Base-by-base conservation (phyloP, 2,329 filamentous ascomycete genomes). In the Davidsoniella neocaledoniae region DNA sequence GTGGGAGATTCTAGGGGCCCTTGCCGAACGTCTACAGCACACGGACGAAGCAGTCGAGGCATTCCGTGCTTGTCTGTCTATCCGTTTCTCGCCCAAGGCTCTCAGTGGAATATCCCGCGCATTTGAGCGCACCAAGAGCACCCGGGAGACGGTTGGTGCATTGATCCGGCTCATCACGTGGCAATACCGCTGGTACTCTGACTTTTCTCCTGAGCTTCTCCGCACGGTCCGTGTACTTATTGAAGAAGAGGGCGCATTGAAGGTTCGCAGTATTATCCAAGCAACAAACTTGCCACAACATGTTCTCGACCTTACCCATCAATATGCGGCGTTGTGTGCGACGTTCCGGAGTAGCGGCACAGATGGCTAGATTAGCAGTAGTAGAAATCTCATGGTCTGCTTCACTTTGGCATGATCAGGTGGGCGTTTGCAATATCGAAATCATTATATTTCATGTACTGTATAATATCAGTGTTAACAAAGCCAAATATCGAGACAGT, bases 121-220 rank as follows among this genome's bases (percentile, higher is more conserved):
- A 44, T 86, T 87, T 57, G 83, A 93, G 65, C 77, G 77, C 61
- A 73, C 74, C 52, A 84, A 83, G 59, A 86, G 85, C 64, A 87
- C 85, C 3, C 72, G 86, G 54, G 83, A 87, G 54, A 86, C 81
- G 51, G 74, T 96, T 5, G 83, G 80, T 25, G 81, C 85, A n/a
- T 72, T 95, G 52, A 95, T 98, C 56, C 74, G 87, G 48, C 70
- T 98, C 40, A 86, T 96, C 33, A 91, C 90, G 10, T 98, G 91
- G 91, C 91, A 98, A 67, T 98, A 95, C 67, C 76, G 91, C 57
- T 98, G 91, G 91, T 98, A 98, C 68, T 95, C 88, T 51, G 91
- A 98, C 75, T 98, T 98, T 67, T 95, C 88, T 16, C 91, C 91
- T 0, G 81, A 88, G 56, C 74, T 98, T 41, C 75, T 98, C 49